Evolutionary conservation across 1,284 basidiomycete genomes (phyloP).

Genomic region (Pascua guehoae): DNA sequence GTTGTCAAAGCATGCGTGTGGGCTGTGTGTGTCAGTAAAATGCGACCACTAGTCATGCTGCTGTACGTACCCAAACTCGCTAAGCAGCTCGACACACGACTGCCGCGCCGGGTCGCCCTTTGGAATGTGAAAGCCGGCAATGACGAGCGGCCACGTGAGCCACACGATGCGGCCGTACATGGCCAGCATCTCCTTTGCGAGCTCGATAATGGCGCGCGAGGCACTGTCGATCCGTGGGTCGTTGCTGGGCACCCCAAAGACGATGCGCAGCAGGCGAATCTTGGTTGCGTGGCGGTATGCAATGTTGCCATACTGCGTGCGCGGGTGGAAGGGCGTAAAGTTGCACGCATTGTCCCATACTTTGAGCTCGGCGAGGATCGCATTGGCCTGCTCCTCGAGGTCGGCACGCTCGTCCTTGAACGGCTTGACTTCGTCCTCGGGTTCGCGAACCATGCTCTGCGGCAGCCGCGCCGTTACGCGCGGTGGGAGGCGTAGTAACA

Average conservation of each 20-base stretch:
- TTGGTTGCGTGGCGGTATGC: conserved; percentile 41
- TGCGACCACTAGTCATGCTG: background rate
- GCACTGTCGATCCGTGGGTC: conserved; percentile 36
- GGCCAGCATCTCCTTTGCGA: conserved; percentile 40
- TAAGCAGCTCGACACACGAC: conserved; percentile 34
- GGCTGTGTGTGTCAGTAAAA: conserved; percentile 15
- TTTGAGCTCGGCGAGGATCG: conserved; percentile 35
- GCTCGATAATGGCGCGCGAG: conserved; percentile 38
- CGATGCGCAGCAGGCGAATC: conserved; percentile 36
- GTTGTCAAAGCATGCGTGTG: conserved; percentile 45
- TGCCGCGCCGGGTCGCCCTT: conserved; percentile 31
- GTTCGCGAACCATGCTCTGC: conserved; percentile 3
- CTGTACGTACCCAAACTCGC: conserved; percentile 38
- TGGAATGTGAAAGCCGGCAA: conserved; percentile 41
- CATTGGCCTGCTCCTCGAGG: conserved; percentile 30
- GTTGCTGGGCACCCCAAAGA: conserved; percentile 32
- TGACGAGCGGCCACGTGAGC: conserved; percentile 46
- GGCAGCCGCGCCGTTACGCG: conserved; percentile 20
- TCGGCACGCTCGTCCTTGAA: conserved; percentile 14
- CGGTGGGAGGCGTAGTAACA: conserved; percentile 16
- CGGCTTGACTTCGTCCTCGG: background rate
- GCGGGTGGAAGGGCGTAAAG: conserved; percentile 39
- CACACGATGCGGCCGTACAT: conserved; percentile 40
- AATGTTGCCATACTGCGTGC: conserved; percentile 44
- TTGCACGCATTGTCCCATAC: conserved; percentile 42